Evolutionary conservation across 164 flowering plant species (phyloP), one percentile per base, ranked within the genome.

Genomic region (Magnolia officinalis): DNA sequence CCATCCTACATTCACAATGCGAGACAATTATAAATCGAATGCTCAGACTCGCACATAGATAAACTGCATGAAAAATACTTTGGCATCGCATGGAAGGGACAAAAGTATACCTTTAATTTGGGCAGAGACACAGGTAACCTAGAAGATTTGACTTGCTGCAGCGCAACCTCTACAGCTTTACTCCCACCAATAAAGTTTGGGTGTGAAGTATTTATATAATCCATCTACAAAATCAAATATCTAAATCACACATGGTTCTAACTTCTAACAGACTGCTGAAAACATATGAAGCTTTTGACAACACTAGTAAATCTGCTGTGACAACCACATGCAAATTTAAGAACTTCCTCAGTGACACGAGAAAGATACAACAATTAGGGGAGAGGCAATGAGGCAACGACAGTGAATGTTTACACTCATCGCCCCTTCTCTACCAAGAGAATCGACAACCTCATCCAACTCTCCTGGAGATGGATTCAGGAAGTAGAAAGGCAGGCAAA

Each of bases 151-250:
- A 86, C 63, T 76, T 92, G 92, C 78, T 93, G 93, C 74, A 80
- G 20, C 29, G 98, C 98, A 66, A 76, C 55, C 82, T 94, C 99
- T 65, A 92, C 89, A 79, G 99, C 99, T 81, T 91, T 94, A 78
- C 93, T 94, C 74, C 98, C 99, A 77, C 98, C 99, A 86, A 96
- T 78, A 82, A 96, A 94, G 84, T 91, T 93, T 78, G 94, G 90
- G 78, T 96, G 99, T 31, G 98, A 96, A 79, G 98, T 96, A 76
- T 96, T 96, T 84, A 96, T 92, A 80, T 92, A 96, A 85, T 96
- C 98, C 98, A 94, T 93, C 99, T 96, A 76, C 76, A 85, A 79
- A 73, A 76, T 52, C 26, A 13, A 55, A 11, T 11, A 11, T 55
- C 61, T 11, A 55, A 55, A 55, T 55, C 13, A 55, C 18, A 55